Base-by-base conservation (phyloP, 148 eudicot species). In the Rhododendron mucronatum region DNA sequence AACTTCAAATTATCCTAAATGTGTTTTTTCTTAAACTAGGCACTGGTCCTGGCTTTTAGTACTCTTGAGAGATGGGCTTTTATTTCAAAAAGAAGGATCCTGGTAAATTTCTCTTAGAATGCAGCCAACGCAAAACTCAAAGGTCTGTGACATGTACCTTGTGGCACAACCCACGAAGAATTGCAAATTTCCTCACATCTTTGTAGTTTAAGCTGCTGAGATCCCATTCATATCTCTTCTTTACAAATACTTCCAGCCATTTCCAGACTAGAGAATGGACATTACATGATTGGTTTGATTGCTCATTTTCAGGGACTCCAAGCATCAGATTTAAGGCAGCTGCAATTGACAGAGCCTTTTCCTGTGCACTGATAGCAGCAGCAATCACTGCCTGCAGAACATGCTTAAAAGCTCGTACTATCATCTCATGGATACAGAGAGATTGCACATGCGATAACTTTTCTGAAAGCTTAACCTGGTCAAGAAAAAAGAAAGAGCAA, bases 351-450 rank as follows among this genome's bases (percentile, higher is more conserved):
- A 84, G 92, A 86, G 99, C 97, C 92, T 92, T 87, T 78, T 95
- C 93, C 51, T 94, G 92, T 71, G 92, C 84, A 84, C 87, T 86
- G 84, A 15, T 81, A 77, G 93, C 94, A 85, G 95, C 89, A 87
- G 98, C 94, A 90, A 97, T 97, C 77, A 94, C 98, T 79, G 99
- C 99, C 90, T 93, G 99, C 81, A 97, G 91, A 77, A 97, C 89
- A 89, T 97, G 99, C 93, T 97, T 97, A 89, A 91, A 97, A 86
- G 99, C 99, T 88, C 99, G 98, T 85, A 96, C 97, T 87, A 95
- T 93, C 99, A 97, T 97, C 95, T 97, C 99, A 88, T 97, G 99
- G 78, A 97, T 92, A 89, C 99, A 97, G 76, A 97, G 95, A 86
- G 99, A 95, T 87, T 97, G 99, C 87, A 97, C 99, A 86, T 97